Conservation (phyloP, 2,329 filamentous ascomycete genomes). For the Diaporthe vexans region DNA sequence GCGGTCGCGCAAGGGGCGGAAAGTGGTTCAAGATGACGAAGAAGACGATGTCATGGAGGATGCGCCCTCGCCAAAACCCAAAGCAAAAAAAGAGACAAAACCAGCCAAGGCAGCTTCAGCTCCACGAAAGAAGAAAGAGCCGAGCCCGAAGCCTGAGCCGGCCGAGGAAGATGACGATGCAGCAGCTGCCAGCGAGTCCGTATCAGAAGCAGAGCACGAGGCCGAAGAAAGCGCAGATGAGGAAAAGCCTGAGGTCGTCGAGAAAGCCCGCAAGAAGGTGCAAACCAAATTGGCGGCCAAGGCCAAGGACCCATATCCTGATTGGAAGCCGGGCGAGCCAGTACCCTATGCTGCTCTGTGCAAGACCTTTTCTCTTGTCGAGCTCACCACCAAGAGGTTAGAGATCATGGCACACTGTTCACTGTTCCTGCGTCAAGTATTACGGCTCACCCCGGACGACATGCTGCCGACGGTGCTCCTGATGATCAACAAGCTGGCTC, state of each 20-base stretch:
- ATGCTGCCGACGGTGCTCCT: constrained; percentile 89
- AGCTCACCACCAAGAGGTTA: constrained; percentile 93
- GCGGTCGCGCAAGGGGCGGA: constrained; percentile 62
- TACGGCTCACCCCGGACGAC: constrained; percentile 89
- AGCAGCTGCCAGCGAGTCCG: constrained; percentile 56
- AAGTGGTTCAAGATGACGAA: constrained; percentile 67
- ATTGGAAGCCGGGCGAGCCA: constrained; percentile 90
- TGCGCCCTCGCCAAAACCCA: constrained; percentile 42
- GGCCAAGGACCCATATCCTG: constrained; percentile 87
- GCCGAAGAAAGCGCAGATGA: constrained; percentile 66
- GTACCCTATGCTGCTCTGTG: constrained; percentile 96
- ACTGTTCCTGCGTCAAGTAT: constrained; percentile 92
- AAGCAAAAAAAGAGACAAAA: constrained; percentile 49
- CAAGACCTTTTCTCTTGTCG: constrained; percentile 92
- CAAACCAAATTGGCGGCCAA: constrained; percentile 77
- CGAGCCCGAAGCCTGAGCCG: constrained; percentile 51
- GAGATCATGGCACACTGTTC: constrained; percentile 92
- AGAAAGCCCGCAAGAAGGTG: constrained; percentile 84
- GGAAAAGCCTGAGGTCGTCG: constrained; percentile 76
- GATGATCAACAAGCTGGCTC: constrained; percentile 98
- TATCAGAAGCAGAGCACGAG: constrained; percentile 65
- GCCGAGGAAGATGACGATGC: constrained; percentile 64
- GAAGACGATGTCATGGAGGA: constrained; percentile 59
- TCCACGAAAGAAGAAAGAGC: constrained; percentile 43
- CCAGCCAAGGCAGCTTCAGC: constrained; percentile 43